Conservation (phyloP, 371 early-diverging fungal species). For the Actinomucor elegans region DNA sequence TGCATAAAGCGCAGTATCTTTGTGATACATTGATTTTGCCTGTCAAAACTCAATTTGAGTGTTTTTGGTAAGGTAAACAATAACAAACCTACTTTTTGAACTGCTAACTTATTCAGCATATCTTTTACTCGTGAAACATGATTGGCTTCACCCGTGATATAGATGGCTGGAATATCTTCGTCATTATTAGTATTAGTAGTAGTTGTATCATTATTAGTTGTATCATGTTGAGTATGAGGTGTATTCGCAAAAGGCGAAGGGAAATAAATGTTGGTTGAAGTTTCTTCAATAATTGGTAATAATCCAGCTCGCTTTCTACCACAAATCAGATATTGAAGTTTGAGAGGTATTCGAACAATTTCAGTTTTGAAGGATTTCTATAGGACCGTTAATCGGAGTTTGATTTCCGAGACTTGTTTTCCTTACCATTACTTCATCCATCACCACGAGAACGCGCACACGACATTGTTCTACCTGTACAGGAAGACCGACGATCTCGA, state of each 20-base stretch:
- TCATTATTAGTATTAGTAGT: conserved; percentile 10
- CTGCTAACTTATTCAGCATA: conserved; percentile 42
- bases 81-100: conserved; percentile 29
- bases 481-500: conserved; percentile 39
- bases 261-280: conserved; percentile 75
- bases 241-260: conserved; percentile 61
- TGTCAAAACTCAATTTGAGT: conserved; percentile 12
- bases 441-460: conserved; percentile 36
- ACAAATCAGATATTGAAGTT: conserved; percentile 64
- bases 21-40: conserved; percentile 48
- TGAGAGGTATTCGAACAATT: conserved; percentile 32
- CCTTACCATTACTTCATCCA: conserved; percentile 45
- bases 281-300: conserved; percentile 71
- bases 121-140: conserved; percentile 45
- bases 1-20: conserved; percentile 46
- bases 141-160: conserved; percentile 42
- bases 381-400: background rate
- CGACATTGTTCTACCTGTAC: conserved; percentile 42
- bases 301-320: conserved; percentile 72
- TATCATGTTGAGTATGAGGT: conserved; percentile 5
- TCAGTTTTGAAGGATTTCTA: conserved; percentile 27
- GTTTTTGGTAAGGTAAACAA: too few relatives aligned
- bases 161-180: conserved; percentile 23
- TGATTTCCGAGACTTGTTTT: conserved; percentile 7
- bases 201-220: background rate